Percentiles rank a stretch among this genome's conserved stretches.
These are phyloP conservation scores for Phialophora verrucosa DNA, from an alignment of 2,329 filamentous ascomycete genomes.

Conservation along the genomic window DNA sequence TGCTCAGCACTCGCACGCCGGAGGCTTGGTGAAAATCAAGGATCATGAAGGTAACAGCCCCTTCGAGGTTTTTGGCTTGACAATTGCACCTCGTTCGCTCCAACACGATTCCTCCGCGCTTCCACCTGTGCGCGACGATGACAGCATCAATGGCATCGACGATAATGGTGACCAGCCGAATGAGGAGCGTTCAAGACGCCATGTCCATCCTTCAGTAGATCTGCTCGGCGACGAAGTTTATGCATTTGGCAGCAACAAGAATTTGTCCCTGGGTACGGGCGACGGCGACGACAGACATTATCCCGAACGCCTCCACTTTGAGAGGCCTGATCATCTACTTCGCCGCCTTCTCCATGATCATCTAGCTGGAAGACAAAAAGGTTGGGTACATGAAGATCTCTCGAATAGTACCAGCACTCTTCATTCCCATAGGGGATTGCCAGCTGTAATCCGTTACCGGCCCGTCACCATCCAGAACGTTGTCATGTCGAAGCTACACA, in stretches of 20 bases:
- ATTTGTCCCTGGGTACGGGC: conserved; percentile 88
- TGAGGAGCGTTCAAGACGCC: conserved; percentile 37
- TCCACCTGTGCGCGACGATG: conserved; percentile 40
- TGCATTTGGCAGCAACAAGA: conserved; percentile 95
- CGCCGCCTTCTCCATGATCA: conserved; percentile 74
- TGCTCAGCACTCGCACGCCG: conserved; percentile 63
- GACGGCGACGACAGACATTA: conserved; percentile 94
- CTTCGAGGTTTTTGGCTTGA: conserved; percentile 88
- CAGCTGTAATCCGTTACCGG: conserved; percentile 71
- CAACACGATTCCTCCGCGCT: conserved; percentile 44
- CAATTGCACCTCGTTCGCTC: conserved; percentile 78
- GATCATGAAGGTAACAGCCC: conserved; percentile 94
- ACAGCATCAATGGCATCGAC: conserved; percentile 43
- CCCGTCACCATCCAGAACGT: conserved; percentile 81
- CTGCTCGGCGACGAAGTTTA: conserved; percentile 82
- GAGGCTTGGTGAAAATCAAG: conserved; percentile 88
- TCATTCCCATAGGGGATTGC: conserved; percentile 63
- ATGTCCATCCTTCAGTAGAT: conserved; percentile 45
- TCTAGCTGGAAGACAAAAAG: conserved; percentile 50
- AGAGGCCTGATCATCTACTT: conserved; percentile 77
- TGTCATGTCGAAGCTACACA: conserved; percentile 88
- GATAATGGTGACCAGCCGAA: conserved; percentile 58
- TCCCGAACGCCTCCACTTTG: conserved; percentile 79
- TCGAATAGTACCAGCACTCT: conserved; percentile 40
- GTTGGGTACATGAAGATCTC: conserved; percentile 39